These are phyloP conservation scores for Exophiala viscosa DNA, from an alignment of 2,329 filamentous ascomycete species.

Conservation along the genomic window DNA sequence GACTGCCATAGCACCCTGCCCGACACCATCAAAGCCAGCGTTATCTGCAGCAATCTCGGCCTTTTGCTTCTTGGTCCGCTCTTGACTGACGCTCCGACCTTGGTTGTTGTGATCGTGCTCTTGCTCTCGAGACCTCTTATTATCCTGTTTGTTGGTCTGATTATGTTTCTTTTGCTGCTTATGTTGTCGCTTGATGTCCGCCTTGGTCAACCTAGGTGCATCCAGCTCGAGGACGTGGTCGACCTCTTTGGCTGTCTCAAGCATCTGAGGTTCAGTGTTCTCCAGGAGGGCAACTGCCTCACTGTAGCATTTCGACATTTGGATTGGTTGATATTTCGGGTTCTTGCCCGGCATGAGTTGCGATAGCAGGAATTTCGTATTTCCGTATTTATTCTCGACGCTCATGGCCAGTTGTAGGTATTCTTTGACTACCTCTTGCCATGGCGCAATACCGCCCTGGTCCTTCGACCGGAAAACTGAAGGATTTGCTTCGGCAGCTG, in stretches of 20 bases:
- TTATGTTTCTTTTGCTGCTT: constrained; percentile 24
- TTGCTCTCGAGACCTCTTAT: constrained; percentile 19
- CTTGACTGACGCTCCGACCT: constrained; percentile 3
- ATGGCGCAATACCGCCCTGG: constrained; percentile 67
- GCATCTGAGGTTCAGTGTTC: constrained; percentile 54
- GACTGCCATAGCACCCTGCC: constrained; percentile 24
- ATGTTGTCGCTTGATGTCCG: constrained; percentile 27
- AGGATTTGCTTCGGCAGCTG: constrained; percentile 83
- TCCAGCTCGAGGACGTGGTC: constrained; percentile 63
- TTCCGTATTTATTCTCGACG: constrained; percentile 80
- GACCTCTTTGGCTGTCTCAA: constrained; percentile 60
- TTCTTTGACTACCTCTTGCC: constrained; percentile 71
- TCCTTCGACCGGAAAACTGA: constrained; percentile 72
- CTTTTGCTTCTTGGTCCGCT: constrained; percentile 25
- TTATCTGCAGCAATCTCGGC: constrained; percentile 26
- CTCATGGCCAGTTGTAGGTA: constrained; percentile 72
- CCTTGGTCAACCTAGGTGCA: constrained; percentile 33
- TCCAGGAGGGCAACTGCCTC: constrained; percentile 64
- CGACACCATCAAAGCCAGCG: constrained; percentile 26
- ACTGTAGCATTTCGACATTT: constrained; percentile 65
- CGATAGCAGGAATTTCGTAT: constrained; percentile 85
- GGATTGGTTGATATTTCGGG: constrained; percentile 59
- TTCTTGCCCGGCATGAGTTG: constrained; percentile 83
- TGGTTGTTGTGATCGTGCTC: constrained; percentile 5
- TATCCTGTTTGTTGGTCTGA: constrained; percentile 18